Conservation (phyloP, 1,284 basidiomycete genomes). For the Puccinia triticina region DNA sequence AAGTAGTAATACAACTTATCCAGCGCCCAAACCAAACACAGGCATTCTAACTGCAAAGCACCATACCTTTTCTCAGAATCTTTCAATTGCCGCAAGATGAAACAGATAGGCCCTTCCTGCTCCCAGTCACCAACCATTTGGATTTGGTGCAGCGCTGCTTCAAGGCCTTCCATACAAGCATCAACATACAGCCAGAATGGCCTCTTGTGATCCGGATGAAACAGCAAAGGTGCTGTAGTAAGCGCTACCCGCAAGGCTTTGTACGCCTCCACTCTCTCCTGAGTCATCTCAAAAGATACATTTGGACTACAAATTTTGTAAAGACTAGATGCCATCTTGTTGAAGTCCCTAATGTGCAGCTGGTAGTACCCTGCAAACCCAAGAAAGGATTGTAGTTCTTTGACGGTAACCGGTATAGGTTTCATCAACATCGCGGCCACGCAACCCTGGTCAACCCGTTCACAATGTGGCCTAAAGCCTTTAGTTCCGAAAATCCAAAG, state of each 20-base stretch:
- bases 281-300: slow-evolving; percentile 29
- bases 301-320: slow-evolving; percentile 16
- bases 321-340: not conserved
- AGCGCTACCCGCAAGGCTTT: too few relatives aligned
- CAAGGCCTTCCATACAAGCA: slow-evolving; percentile 13
- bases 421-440: slow-evolving; percentile 9
- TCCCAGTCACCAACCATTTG: too few relatives aligned
- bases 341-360: not conserved
- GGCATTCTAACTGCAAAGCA: slow-evolving; percentile 13
- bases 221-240: slow-evolving; percentile 12
- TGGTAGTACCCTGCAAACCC: slow-evolving; percentile 12
- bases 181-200: slow-evolving; percentile 30
- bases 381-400: slow-evolving; percentile 9
- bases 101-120: slow-evolving; percentile 4
- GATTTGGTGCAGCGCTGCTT: too few relatives aligned
- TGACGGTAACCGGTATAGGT: not conserved
- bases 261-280: slow-evolving; percentile 17
- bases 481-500: slow-evolving; percentile 5
- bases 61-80: not conserved
- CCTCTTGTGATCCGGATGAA: not conserved
- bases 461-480: slow-evolving; percentile 24
- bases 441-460: not conserved
- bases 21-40: slow-evolving; percentile 2
- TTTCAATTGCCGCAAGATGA: slow-evolving; percentile 9
- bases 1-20: slow-evolving; percentile 13